These are phyloP conservation scores for Candida corydali DNA, from an alignment of 805 yeast genomes.

Conservation along the genomic window DNA sequence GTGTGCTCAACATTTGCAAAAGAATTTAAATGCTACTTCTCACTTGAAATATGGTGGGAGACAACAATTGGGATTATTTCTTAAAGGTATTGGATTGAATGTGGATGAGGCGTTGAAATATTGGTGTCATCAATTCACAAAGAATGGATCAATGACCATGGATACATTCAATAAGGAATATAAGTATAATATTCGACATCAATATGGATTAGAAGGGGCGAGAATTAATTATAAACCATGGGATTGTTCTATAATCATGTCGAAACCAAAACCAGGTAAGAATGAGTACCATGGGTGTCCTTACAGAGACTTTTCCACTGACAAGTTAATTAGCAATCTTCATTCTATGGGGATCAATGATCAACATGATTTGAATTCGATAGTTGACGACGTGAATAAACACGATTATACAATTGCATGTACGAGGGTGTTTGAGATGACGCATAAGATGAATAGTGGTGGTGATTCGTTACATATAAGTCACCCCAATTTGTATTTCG, in stretches of 20 bases:
- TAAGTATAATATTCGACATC: slow-evolving; percentile 81
- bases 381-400: slow-evolving; percentile 63
- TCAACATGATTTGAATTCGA: slow-evolving; percentile 49
- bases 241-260: slow-evolving; percentile 75
- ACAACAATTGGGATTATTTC: slow-evolving; percentile 77
- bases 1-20: slow-evolving; percentile 68
- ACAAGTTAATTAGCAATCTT: slow-evolving; percentile 54
- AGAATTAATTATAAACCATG: slow-evolving; percentile 81
- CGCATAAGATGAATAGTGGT: slow-evolving; percentile 45
- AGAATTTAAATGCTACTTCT: slow-evolving; percentile 52
- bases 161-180: slow-evolving; percentile 87
- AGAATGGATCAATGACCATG: slow-evolving; percentile 45
- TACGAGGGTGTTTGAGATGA: slow-evolving; percentile 78
- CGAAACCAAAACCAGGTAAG: slow-evolving; percentile 63
- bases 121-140: slow-evolving; percentile 74
- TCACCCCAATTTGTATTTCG: slow-evolving; percentile 88
- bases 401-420: slow-evolving; percentile 84
- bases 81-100: slow-evolving; percentile 84
- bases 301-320: slow-evolving; percentile 70
- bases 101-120: slow-evolving; percentile 85
- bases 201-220: slow-evolving; percentile 89
- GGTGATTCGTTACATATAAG: slow-evolving; percentile 59
- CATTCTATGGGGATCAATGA: slow-evolving; percentile 63
- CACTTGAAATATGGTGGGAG: slow-evolving; percentile 84
- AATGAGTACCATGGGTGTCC: slow-evolving; percentile 92